Conservation (phyloP, 2,329 filamentous ascomycete genomes). For the Botrytis byssoidea region DNA sequence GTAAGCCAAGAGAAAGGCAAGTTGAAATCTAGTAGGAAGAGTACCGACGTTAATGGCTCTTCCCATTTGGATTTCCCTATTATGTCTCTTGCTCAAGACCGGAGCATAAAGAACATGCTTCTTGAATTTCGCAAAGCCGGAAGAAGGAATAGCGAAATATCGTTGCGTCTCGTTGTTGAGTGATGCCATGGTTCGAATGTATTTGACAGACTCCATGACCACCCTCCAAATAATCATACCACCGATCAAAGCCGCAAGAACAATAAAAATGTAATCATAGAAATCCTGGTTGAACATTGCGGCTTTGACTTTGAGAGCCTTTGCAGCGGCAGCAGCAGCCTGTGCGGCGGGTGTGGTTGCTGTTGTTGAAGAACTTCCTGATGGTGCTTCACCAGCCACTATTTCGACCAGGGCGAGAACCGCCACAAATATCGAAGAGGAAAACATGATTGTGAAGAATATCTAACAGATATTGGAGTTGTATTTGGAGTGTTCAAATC, state of each 20-base stretch:
- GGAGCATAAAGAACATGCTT: constrained; percentile 69
- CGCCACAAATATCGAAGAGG: constrained; percentile 27
- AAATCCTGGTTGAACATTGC: constrained; percentile 50
- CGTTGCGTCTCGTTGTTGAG: constrained; percentile 76
- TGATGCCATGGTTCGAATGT: constrained; percentile 71
- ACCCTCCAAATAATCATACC: constrained; percentile 67
- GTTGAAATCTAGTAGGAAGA: constrained; percentile 75
- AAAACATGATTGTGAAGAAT: constrained; percentile 28
- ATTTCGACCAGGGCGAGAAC: constrained; percentile 29
- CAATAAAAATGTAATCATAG: constrained; percentile 59
- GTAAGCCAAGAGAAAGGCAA: constrained; percentile 65
- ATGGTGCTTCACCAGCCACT: constrained; percentile 22
- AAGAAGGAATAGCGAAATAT: constrained; percentile 67
- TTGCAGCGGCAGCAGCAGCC: constrained; percentile 24
- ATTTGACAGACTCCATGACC: constrained; percentile 57
- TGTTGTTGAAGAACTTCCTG: constrained; percentile 22
- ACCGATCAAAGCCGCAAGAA: constrained; percentile 62
- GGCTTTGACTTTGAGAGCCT: constrained; percentile 29
- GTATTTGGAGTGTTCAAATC: neutral
- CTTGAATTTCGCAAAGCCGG: constrained; percentile 60
- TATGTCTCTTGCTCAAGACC: constrained; percentile 72
- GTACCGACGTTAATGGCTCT: constrained; percentile 71
- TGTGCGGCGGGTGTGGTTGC: constrained; percentile 5
- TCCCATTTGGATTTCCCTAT: constrained; percentile 68
- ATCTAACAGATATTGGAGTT: neutral